Percentiles rank a stretch among this genome's conserved stretches.
phyloP scores from a whole-genome alignment of 2,329 filamentous ascomycete genomes.

The Aplosporella prunicola region DNA sequence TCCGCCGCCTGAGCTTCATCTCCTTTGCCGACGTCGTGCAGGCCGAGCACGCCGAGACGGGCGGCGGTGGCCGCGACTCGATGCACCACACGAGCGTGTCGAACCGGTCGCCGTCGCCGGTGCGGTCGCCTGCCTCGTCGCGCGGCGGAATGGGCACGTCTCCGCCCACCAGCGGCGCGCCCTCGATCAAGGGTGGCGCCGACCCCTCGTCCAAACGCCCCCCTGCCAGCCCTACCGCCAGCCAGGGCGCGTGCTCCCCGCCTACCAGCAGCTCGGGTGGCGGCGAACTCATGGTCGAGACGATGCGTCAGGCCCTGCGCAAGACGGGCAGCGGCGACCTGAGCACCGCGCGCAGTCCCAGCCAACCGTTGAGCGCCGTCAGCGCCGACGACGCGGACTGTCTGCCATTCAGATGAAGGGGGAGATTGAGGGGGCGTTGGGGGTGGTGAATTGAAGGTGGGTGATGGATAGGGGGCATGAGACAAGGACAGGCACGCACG shows the following conservation, averaged over 20 bases:
- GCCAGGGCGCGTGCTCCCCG: constrained; percentile 43
- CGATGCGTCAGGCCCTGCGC: constrained; percentile 81
- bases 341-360: constrained; percentile 32
- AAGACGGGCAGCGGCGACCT: constrained; percentile 80
- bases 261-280: constrained; percentile 38
- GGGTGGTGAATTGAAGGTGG: too few species aligned
- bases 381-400: constrained; percentile 24
- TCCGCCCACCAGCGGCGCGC: constrained; percentile 65
- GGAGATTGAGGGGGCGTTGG: too few species aligned
- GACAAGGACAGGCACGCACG: too few species aligned
- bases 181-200: constrained; percentile 49
- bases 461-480: too few species aligned
- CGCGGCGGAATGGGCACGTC: constrained; percentile 59
- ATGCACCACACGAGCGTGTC: constrained; percentile 60
- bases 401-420: constrained; percentile 19
- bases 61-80: constrained; percentile 61
- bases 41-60: constrained; percentile 62
- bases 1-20: constrained; percentile 83
- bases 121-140: constrained; percentile 69
- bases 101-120: constrained; percentile 59
- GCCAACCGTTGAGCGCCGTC: constrained; percentile 30
- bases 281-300: constrained; percentile 79
- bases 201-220: too few species aligned
- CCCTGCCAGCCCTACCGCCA: constrained; percentile 49
- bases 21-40: constrained; percentile 95